These are phyloP conservation scores for Panus rudis DNA, from an alignment of 768 basidiomycete genomes.

Conservation along the genomic window DNA sequence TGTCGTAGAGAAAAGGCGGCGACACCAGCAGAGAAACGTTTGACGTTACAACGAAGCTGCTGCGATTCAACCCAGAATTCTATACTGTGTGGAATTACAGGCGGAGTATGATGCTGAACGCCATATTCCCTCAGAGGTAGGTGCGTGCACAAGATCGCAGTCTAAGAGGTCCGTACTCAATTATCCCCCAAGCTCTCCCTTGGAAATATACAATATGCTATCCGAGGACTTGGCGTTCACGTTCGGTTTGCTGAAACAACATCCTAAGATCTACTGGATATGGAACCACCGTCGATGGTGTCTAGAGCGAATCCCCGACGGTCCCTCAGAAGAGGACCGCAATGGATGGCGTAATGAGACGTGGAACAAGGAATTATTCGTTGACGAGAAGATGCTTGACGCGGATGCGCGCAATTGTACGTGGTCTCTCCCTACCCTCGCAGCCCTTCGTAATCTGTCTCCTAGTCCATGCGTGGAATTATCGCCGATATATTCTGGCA, in stretches of 20 bases:
- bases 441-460: neutral
- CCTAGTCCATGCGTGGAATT: constrained; percentile 91
- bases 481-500: constrained; percentile 78
- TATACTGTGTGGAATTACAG: constrained; percentile 97
- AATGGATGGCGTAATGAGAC: constrained; percentile 69
- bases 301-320: constrained; percentile 76
- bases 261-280: constrained; percentile 97
- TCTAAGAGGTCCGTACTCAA: neutral
- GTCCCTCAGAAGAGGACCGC: constrained; percentile 46
- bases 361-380: constrained; percentile 81
- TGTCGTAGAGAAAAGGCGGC: constrained; percentile 52
- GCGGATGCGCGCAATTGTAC: constrained; percentile 89
- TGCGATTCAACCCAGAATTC: constrained; percentile 88
- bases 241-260: constrained; percentile 66
- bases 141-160: constrained; percentile 6
- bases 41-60: constrained; percentile 64
- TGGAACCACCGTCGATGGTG: constrained; percentile 99
- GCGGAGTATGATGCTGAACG: constrained; percentile 65
- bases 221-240: constrained; percentile 75
- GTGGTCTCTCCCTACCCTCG: constrained; percentile 20
- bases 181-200: constrained; percentile 41
- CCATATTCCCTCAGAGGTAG: constrained; percentile 64
- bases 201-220: constrained; percentile 57
- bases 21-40: constrained; percentile 76
- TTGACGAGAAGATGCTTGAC: constrained; percentile 90